Percentiles rank a stretch among this genome's conserved stretches.
Conservation (phyloP, 2,329 filamentous ascomycete species). For the Magnaporthiopsis poae region DNA sequence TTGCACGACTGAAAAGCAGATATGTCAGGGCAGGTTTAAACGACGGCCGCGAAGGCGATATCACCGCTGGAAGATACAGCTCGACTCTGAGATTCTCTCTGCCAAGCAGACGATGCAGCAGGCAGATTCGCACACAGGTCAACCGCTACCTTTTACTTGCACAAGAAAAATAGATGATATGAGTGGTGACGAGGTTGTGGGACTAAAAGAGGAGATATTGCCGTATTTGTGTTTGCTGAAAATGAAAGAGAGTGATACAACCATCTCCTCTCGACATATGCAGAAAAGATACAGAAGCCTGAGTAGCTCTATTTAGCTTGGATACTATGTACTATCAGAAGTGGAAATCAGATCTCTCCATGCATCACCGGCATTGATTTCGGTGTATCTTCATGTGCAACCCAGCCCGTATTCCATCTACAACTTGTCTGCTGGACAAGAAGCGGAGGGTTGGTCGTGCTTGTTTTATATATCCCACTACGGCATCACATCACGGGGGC, state of each 20-base stretch:
- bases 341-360: not conserved
- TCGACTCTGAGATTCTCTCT: not conserved
- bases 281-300: not conserved
- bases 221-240: no score
- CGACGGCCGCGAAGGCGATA: not conserved
- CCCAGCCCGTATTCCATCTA: not conserved
- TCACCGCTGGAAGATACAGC: not conserved
- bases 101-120: not conserved
- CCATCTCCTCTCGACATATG: not conserved
- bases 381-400: no score
- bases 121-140: not conserved
- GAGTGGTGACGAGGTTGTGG: not conserved
- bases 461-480: not conserved
- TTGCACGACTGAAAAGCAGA: not conserved
- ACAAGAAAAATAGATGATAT: no score
- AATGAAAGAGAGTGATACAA: not conserved
- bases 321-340: not conserved
- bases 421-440: not conserved
- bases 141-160: not conserved
- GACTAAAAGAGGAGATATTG: no score
- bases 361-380: not conserved
- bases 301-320: not conserved
- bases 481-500: not conserved
- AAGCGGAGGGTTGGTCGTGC: not conserved
- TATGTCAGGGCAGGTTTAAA: not conserved